phyloP scores from a whole-genome alignment of 768 basidiomycete genomes.

The Fistulinella prunicolor region DNA sequence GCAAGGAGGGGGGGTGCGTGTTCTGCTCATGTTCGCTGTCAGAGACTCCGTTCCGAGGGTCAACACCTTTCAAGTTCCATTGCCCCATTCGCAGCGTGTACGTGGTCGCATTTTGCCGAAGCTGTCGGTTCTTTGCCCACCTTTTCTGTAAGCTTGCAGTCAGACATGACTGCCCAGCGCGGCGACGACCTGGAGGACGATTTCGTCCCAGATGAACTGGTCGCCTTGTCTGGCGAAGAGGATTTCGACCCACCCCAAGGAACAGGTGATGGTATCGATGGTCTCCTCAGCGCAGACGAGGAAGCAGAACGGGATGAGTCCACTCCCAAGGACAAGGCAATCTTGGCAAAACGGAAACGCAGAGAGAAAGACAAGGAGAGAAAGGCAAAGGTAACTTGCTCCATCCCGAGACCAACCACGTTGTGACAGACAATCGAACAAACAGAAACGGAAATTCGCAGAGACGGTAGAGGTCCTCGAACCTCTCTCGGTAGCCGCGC shows the following conservation, averaged over 20 bases:
- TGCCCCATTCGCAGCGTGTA: constrained; percentile 14
- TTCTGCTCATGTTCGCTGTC: constrained; percentile 28
- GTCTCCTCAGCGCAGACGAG: constrained; percentile 46
- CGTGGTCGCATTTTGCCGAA: no score
- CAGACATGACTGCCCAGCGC: constrained; percentile 37
- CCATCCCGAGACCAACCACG: constrained; percentile 2
- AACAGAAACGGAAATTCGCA: constrained; percentile 63
- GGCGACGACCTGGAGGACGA: constrained; percentile 87
- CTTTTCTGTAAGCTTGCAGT: no score
- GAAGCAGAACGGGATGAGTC: constrained; percentile 36
- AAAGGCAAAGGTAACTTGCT: constrained; percentile 57
- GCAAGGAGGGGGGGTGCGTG: constrained; percentile 17
- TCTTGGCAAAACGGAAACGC: constrained; percentile 61
- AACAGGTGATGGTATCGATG: constrained; percentile 36
- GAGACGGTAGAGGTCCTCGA: constrained; percentile 40
- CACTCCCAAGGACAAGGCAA: constrained; percentile 17
- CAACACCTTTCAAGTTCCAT: not conserved
- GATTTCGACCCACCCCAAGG: constrained; percentile 29
- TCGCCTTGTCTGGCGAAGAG: constrained; percentile 64
- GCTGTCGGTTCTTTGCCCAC: not conserved
- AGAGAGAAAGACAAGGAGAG: constrained; percentile 73
- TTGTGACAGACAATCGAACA: constrained; percentile 9
- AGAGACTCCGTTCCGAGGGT: not conserved
- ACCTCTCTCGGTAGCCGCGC: constrained; percentile 49
- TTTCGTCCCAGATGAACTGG: constrained; percentile 66